Evolutionary conservation across 306 rosid species (phyloP).

Genomic region (Clitoria ternatea): DNA sequence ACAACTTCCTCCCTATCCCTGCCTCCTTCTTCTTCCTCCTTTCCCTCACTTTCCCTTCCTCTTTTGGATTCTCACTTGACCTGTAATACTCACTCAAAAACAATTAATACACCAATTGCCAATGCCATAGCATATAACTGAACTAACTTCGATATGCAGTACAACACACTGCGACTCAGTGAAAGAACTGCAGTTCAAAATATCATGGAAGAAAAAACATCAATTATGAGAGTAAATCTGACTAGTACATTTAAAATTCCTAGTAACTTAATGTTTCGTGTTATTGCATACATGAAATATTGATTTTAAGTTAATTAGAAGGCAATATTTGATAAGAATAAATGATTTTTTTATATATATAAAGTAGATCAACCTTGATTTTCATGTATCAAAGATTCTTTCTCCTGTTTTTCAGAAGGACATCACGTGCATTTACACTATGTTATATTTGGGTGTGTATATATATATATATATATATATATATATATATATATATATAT

Average conservation of each 20-base stretch:
- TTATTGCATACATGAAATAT: neutral
- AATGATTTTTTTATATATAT: neutral
- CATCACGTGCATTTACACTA: neutral
- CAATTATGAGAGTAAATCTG: too few relatives aligned
- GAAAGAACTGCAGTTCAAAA: too few relatives aligned
- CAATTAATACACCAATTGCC: too few relatives aligned
- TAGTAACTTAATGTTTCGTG: neutral
- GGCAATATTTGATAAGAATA: neutral
- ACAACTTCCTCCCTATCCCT: slow-evolving; percentile 25
- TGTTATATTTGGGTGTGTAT: neutral
- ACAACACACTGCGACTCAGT: too few relatives aligned
- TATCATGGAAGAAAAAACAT: too few relatives aligned
- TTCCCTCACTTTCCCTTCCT: slow-evolving; percentile 14
- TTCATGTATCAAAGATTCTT: neutral
- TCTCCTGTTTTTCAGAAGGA: neutral
- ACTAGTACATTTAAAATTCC: too few relatives aligned
- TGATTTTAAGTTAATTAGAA: neutral
- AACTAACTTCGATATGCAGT: too few relatives aligned
- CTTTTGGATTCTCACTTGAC: slow-evolving; percentile 8
- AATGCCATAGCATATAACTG: too few relatives aligned
- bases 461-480: too few relatives aligned
- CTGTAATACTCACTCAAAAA: neutral
- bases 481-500: too few relatives aligned
- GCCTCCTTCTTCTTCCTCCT: neutral
- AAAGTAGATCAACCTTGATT: neutral